phyloP scores from a whole-genome alignment of 2,329 filamentous ascomycete species.

The Myriangium duriaei region DNA sequence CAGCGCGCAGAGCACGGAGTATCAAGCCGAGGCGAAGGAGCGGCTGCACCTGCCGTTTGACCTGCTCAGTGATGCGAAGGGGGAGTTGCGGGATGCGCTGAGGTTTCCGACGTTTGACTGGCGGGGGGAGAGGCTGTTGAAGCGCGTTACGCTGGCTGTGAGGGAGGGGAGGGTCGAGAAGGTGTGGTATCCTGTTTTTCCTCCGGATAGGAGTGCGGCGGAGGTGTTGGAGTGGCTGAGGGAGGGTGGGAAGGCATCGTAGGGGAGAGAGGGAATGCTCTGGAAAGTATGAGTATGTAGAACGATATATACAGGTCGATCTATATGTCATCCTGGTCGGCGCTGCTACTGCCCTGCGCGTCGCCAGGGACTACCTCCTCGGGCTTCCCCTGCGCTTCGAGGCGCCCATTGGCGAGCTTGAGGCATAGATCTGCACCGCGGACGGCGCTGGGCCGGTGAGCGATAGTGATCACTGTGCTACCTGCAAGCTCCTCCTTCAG shows the following conservation, averaged over 20 bases:
- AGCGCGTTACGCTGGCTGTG: slow-evolving; percentile 28
- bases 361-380: slow-evolving; percentile 18
- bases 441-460: slow-evolving; percentile 52
- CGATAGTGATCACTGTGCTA: slow-evolving; percentile 53
- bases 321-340: neutral
- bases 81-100: slow-evolving; percentile 24
- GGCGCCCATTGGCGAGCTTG: slow-evolving; percentile 39
- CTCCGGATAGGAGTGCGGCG: slow-evolving; percentile 28
- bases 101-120: slow-evolving; percentile 30
- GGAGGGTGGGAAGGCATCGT: slow-evolving; percentile 1
- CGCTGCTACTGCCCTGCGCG: slow-evolving; percentile 1
- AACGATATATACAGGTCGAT: neutral
- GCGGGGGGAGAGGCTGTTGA: slow-evolving; percentile 25
- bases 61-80: slow-evolving; percentile 29
- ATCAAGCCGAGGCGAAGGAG: slow-evolving; percentile 28
- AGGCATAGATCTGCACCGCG: slow-evolving; percentile 44
- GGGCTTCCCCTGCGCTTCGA: slow-evolving; percentile 27
- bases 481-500: slow-evolving; percentile 43
- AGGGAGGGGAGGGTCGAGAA: slow-evolving; percentile 28
- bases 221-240: slow-evolving; percentile 24
- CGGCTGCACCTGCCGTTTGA: slow-evolving; percentile 29
- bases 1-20: slow-evolving; percentile 28
- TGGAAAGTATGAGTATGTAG: neutral
- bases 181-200: slow-evolving; percentile 34
- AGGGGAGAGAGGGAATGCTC: no score